Evolutionary conservation across 345 rosid species (phyloP).

Genomic region (Eucalyptus sp.): DNA sequence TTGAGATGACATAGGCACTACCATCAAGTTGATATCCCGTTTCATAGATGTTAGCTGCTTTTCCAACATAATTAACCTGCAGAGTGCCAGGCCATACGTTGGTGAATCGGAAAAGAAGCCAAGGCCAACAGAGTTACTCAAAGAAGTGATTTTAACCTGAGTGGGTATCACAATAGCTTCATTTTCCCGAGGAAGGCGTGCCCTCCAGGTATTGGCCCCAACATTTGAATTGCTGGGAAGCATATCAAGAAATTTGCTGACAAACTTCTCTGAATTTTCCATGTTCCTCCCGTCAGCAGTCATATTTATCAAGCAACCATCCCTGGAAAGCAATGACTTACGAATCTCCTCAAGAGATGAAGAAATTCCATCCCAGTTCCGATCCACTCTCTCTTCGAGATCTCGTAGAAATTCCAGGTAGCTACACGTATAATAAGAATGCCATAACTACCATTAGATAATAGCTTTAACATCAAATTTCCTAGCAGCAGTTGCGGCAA

Average conservation of each 20-base stretch:
- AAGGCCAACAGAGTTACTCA: background rate
- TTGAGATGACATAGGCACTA: conserved; percentile 90
- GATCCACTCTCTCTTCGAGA: conserved; percentile 81
- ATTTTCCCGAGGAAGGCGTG: conserved; percentile 44
- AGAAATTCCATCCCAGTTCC: conserved; percentile 82
- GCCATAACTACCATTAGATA: background rate
- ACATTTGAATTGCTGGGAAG: conserved; percentile 57
- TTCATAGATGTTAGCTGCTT: conserved; percentile 73
- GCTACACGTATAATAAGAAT: conserved; percentile 23
- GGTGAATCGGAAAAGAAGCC: background rate
- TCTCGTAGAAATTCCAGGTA: conserved; percentile 71
- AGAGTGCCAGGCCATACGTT: background rate
- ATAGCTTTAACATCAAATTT: background rate
- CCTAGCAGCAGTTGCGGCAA: background rate
- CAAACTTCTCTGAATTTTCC: conserved; percentile 36
- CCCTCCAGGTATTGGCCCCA: conserved; percentile 41
- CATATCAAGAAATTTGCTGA: conserved; percentile 73
- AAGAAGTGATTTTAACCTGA: conserved; percentile 35
- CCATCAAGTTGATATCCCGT: conserved; percentile 77
- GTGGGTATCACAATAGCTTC: conserved; percentile 95
- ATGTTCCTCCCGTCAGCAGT: conserved; percentile 81
- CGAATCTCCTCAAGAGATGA: conserved; percentile 89
- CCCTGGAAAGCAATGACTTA: conserved; percentile 55
- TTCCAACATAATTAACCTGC: conserved; percentile 96
- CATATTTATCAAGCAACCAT: conserved; percentile 78